Evolutionary conservation across 805 yeast species (phyloP), one percentile per base, ranked within the genome.

Genomic region (Candida coquimbonensis): DNA sequence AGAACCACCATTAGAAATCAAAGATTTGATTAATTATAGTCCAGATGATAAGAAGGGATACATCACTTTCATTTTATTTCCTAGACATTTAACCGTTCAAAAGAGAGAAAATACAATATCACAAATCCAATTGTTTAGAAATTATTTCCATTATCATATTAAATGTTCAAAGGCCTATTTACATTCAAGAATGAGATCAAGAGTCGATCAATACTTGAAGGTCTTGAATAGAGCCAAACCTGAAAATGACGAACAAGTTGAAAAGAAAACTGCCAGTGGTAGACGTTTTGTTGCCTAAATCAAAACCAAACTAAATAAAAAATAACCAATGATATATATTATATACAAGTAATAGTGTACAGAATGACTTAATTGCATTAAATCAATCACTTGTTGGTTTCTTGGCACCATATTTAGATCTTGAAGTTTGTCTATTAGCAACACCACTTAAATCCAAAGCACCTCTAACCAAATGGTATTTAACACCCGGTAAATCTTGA

Each of bases 401-500:
- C 73, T 91, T 89, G 42, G 84, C 96, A 47, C 99, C 99, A 59
- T 91, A 93, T 65, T 86, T 88, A 37, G 95, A 83, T 64, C 99
- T 80, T 14, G 96, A 83, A 7, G 95, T 83, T 41, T 81, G 74
- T 69, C 98, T 80, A 61, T 89, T 88, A 34, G 95, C 96, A 31
- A 93, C 99, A 42, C 97, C 98, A 41, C 89, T 84, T 60, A 93
- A 73, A 71, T 91, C 99, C 62, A 82, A 78, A 9, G 89, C 87
- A 42, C 99, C 99, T 71, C 99, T 80, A 19, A 93, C 85, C 55
- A 88, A 73, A 67, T 87, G 93, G 66, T 93, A 93, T 64, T 88
- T 90, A 41, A 93, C 96, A 77, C 99, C 99, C 25, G 99, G 99
- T 57, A 91, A 73, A 80, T 93, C 99, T 63, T 90, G 96, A 44